Conservation (phyloP, 768 basidiomycete species). For the Boletus rubropictus region DNA sequence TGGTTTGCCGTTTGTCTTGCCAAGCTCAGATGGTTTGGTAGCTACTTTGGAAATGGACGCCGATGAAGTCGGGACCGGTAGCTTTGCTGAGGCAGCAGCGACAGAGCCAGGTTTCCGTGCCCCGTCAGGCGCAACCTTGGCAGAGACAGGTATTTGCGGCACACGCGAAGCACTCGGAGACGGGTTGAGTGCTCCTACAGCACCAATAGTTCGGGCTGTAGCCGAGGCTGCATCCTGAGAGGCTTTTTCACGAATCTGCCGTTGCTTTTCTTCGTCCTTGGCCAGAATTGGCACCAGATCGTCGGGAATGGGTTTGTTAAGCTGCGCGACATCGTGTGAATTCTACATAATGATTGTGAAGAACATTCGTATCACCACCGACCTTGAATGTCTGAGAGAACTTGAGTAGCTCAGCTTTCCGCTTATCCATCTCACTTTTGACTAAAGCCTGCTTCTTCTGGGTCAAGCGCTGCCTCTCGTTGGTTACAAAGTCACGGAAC, state of each 20-base stretch:
- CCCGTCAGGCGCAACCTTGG: slow-evolving; percentile 29
- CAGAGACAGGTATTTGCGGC: slow-evolving; percentile 28
- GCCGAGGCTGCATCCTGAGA: slow-evolving; percentile 58
- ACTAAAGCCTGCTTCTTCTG: slow-evolving; percentile 86
- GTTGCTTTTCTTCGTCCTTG: slow-evolving; percentile 90
- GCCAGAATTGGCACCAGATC: slow-evolving; percentile 90
- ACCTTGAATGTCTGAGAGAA: slow-evolving; percentile 97
- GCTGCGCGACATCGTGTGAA: slow-evolving; percentile 36
- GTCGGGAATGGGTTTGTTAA: slow-evolving; percentile 92
- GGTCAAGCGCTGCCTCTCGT: slow-evolving; percentile 83
- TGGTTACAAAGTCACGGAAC: slow-evolving; percentile 89
- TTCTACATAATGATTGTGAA: background rate
- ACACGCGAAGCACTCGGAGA: slow-evolving; percentile 46
- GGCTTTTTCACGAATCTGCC: slow-evolving; percentile 74
- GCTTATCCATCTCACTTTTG: slow-evolving; percentile 92
- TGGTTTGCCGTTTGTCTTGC: slow-evolving; percentile 40
- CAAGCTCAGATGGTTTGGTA: slow-evolving; percentile 27
- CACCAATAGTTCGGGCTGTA: slow-evolving; percentile 65
- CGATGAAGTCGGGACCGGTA: slow-evolving; percentile 26
- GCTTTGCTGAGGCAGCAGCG: slow-evolving; percentile 22
- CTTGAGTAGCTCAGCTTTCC: slow-evolving; percentile 86
- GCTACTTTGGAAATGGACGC: slow-evolving; percentile 29
- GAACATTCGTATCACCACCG: slow-evolving; percentile 12
- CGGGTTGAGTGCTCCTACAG: slow-evolving; percentile 34
- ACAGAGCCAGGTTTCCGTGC: slow-evolving; percentile 25